These are phyloP conservation scores for Citrus mangshanensis DNA, from an alignment of 345 rosid genomes.

Conservation along the genomic window DNA sequence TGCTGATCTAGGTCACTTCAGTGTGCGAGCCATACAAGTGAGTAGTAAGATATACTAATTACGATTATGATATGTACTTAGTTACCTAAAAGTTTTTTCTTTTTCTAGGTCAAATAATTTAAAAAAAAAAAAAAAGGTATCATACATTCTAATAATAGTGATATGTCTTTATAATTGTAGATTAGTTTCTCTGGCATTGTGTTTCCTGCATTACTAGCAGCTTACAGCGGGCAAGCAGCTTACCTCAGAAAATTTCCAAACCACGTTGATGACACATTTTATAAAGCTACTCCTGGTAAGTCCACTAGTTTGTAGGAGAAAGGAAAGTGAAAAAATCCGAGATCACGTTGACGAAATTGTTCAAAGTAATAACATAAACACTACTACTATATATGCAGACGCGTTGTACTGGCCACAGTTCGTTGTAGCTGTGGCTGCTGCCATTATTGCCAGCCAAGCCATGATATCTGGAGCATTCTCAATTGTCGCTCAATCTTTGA, in stretches of 20 bases:
- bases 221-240: constrained; percentile 62
- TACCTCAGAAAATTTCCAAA: constrained; percentile 41
- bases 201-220: constrained; percentile 39
- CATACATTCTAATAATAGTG: no score
- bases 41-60: not conserved
- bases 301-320: no score
- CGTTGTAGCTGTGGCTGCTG: constrained; percentile 67
- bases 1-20: constrained; percentile 87
- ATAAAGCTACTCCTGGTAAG: not conserved
- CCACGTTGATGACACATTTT: constrained; percentile 48
- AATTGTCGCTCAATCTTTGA: constrained; percentile 56
- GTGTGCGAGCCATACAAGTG: constrained; percentile 65
- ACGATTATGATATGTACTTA: not conserved
- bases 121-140: no score
- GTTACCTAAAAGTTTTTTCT: not conserved
- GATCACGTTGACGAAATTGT: no score
- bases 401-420: constrained; percentile 5
- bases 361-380: no score
- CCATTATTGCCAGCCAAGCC: constrained; percentile 88
- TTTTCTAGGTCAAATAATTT: not conserved
- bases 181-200: constrained; percentile 57
- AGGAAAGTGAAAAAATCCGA: no score
- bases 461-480: constrained; percentile 78
- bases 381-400: constrained; percentile 26
- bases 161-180: constrained; percentile 28